A percentile compares a stretch with the other conserved stretches of the same genome.
phyloP scores from a whole-genome alignment of 805 yeast species.

The Suhomyces sp. region DNA sequence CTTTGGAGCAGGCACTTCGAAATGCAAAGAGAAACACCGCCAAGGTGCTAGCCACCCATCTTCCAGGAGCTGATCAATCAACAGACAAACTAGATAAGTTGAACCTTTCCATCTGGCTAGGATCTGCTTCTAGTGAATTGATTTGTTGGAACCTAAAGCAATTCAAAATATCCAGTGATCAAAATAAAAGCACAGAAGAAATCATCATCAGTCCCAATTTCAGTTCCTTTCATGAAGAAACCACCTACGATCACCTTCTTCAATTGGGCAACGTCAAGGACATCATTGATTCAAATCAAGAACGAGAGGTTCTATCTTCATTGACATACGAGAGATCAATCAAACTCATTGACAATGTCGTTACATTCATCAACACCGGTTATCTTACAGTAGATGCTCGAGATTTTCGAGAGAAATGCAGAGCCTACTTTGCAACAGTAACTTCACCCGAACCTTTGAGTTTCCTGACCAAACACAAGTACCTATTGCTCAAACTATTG shows the following conservation, averaged over 20 bases:
- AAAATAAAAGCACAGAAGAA: slow-evolving; percentile 8
- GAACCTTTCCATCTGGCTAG: slow-evolving; percentile 20
- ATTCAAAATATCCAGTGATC: slow-evolving; percentile 10
- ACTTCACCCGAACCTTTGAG: background rate
- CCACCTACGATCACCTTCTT: slow-evolving; percentile 15
- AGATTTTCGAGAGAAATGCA: slow-evolving; percentile 14
- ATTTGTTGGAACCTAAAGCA: slow-evolving; percentile 25
- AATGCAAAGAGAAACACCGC: background rate
- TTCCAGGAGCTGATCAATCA: background rate
- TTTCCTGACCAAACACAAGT: slow-evolving; percentile 7
- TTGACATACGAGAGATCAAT: background rate
- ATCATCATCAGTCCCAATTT: slow-evolving; percentile 22
- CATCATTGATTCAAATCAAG: background rate
- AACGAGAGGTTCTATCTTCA: background rate
- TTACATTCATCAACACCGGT: slow-evolving; percentile 22
- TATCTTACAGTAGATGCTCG: slow-evolving; percentile 24
- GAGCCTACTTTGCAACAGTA: slow-evolving; percentile 16
- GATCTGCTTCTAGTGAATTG: slow-evolving; percentile 25
- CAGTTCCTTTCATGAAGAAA: slow-evolving; percentile 23
- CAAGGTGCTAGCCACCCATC: background rate
- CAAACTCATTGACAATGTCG: slow-evolving; percentile 16
- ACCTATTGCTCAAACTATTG: slow-evolving; percentile 20
- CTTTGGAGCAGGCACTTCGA: slow-evolving; percentile 8
- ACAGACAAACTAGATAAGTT: slow-evolving; percentile 8
- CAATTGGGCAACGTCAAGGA: background rate